A percentile compares a stretch with the other conserved stretches of the same genome.
These are phyloP conservation scores for Holtermannia corniformis DNA, from an alignment of 768 basidiomycete genomes.

Conservation along the genomic window DNA sequence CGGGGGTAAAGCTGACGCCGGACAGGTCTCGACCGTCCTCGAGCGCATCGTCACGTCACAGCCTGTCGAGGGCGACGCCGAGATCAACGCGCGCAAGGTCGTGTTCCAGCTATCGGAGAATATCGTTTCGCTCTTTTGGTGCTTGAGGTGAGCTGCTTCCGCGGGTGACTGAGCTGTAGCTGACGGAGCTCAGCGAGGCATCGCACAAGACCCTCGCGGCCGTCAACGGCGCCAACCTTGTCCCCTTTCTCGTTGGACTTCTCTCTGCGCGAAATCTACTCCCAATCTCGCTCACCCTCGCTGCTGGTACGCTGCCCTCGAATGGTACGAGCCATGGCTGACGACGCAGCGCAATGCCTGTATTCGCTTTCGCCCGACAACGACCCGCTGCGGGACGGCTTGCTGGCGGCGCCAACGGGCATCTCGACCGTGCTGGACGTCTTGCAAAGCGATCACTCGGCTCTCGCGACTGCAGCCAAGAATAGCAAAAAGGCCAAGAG, in stretches of 20 bases:
- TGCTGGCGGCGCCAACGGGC: slow-evolving; percentile 43
- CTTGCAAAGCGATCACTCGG: slow-evolving; percentile 13
- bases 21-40: slow-evolving; percentile 63
- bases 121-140: slow-evolving; percentile 86
- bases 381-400: slow-evolving; percentile 56
- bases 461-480: slow-evolving; percentile 3
- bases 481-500: slow-evolving; percentile 23
- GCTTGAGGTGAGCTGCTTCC: slow-evolving; percentile 65
- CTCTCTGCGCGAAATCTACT: slow-evolving; percentile 60
- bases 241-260: slow-evolving; percentile 86
- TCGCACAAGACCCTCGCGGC: slow-evolving; percentile 84
- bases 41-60: slow-evolving; percentile 48
- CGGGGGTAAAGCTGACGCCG: not conserved
- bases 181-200: slow-evolving; percentile 54
- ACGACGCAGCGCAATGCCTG: slow-evolving; percentile 65
- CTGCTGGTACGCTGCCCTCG: slow-evolving; percentile 58
- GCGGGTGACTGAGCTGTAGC: not conserved
- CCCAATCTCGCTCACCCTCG: slow-evolving; percentile 60
- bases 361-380: slow-evolving; percentile 93
- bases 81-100: slow-evolving; percentile 54
- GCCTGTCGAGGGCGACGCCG: slow-evolving; percentile 46
- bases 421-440: slow-evolving; percentile 16
- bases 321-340: not conserved
- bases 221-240: slow-evolving; percentile 67
- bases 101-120: slow-evolving; percentile 86